Evolutionary conservation across 1,284 basidiomycete species (phyloP).

Genomic region (Sanghuangporus sanghuang): DNA sequence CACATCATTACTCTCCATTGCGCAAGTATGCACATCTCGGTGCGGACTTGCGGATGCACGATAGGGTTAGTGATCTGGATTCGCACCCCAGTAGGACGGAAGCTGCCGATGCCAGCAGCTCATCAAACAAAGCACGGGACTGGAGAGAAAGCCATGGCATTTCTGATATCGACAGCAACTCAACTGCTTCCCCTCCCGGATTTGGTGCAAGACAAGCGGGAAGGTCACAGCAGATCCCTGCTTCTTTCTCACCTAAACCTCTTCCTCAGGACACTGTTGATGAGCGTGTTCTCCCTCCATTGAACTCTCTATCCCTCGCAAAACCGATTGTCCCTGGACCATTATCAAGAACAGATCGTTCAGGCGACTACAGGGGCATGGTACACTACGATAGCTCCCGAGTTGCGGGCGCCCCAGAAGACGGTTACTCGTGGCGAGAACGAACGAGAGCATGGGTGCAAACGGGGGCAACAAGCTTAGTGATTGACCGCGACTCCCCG

Average conservation of each 20-base stretch:
- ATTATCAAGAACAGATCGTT: background rate
- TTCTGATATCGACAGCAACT: background rate
- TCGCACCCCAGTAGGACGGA: background rate
- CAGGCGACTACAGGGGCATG: background rate
- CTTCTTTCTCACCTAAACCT: background rate
- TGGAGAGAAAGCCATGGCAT: background rate
- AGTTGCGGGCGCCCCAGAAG: background rate
- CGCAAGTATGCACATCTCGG: background rate
- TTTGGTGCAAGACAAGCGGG: background rate
- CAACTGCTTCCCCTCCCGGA: background rate
- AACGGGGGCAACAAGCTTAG: background rate
- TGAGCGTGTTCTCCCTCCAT: constrained; percentile 3
- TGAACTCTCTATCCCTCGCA: constrained; percentile 5
- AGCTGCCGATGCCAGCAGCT: background rate
- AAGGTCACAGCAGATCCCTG: background rate
- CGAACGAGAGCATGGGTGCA: background rate
- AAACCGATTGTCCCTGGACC: background rate
- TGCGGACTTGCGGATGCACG: background rate
- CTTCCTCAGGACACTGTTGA: background rate
- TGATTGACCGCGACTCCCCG: background rate
- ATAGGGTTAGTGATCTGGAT: background rate
- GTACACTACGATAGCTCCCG: background rate
- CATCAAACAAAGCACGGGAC: background rate
- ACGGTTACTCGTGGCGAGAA: background rate
- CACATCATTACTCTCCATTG: background rate